Conservation (phyloP, 2,329 filamentous ascomycete genomes). For the Thelonectria blattea region DNA sequence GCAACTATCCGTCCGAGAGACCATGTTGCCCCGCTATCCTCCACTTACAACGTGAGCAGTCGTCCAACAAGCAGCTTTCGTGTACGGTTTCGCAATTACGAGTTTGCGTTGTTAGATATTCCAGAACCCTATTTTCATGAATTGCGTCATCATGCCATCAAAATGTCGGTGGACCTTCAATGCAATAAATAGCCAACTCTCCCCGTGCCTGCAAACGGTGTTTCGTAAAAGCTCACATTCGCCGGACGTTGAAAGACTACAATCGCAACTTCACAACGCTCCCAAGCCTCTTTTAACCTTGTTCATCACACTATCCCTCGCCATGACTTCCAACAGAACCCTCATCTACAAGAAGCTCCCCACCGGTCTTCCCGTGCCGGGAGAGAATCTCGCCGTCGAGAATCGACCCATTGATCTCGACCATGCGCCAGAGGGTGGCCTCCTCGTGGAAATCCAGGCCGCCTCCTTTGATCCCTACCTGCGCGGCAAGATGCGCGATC, state of each 20-base stretch:
- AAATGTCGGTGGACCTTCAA: background rate
- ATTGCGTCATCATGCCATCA: constrained; percentile 8
- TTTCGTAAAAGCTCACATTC: background rate
- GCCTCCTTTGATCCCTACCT: constrained; percentile 85
- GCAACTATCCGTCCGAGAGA: background rate
- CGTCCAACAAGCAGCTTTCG: background rate
- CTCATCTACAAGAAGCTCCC: constrained; percentile 77
- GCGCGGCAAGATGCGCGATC: constrained; percentile 76
- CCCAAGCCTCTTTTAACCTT: background rate
- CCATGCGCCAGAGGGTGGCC: constrained; percentile 64
- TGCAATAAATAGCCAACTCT: background rate
- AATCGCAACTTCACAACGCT: too few relatives aligned
- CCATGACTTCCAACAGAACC: constrained; percentile 68
- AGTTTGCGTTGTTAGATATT: background rate
- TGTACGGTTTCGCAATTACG: background rate
- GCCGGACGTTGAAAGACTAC: background rate
- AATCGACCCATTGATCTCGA: constrained; percentile 68
- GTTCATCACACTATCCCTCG: background rate
- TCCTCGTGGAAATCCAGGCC: constrained; percentile 74
- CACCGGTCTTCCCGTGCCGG: constrained; percentile 68
- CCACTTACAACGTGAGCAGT: background rate
- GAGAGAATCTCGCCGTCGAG: constrained; percentile 74
- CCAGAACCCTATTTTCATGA: background rate
- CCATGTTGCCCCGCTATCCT: background rate
- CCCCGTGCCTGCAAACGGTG: background rate